Conservation (phyloP, 2,329 filamentous ascomycete species). For the Coniochaeta sp. region DNA sequence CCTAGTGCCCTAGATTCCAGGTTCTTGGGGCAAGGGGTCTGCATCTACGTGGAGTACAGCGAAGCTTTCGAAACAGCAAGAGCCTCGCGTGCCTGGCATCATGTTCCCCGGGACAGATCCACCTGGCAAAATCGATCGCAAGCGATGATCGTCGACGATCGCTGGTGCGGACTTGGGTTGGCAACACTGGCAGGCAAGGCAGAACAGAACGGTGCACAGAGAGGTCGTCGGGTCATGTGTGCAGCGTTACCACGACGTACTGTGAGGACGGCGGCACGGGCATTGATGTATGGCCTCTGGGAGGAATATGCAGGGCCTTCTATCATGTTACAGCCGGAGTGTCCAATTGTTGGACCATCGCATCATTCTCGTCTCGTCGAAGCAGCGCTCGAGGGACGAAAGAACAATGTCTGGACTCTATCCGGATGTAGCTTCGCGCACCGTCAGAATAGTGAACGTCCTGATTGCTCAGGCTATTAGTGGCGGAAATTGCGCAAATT, state of each 20-base stretch:
- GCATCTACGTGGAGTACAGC: background rate
- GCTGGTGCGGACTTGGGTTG: background rate
- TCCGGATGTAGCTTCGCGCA: background rate
- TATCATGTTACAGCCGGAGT: background rate
- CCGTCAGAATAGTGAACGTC: background rate
- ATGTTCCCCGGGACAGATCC: background rate
- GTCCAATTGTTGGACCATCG: background rate
- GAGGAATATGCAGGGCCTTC: background rate
- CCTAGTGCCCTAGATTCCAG: background rate
- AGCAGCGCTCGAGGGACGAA: background rate
- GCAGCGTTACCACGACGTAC: too few relatives aligned
- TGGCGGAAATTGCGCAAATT: slow-evolving; percentile 13
- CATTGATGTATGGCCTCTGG: background rate
- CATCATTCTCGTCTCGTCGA: background rate
- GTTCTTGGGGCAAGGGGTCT: background rate
- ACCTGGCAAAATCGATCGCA: background rate
- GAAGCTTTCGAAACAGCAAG: background rate
- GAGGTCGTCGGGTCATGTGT: background rate
- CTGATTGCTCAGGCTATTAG: slow-evolving; percentile 1
- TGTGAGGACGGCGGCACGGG: background rate
- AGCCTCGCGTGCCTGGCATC: background rate
- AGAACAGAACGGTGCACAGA: background rate
- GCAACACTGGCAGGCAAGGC: background rate
- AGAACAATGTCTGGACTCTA: background rate
- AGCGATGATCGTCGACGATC: background rate